Base-by-base conservation (phyloP, 768 basidiomycete genomes). In the Mycena rosella region DNA sequence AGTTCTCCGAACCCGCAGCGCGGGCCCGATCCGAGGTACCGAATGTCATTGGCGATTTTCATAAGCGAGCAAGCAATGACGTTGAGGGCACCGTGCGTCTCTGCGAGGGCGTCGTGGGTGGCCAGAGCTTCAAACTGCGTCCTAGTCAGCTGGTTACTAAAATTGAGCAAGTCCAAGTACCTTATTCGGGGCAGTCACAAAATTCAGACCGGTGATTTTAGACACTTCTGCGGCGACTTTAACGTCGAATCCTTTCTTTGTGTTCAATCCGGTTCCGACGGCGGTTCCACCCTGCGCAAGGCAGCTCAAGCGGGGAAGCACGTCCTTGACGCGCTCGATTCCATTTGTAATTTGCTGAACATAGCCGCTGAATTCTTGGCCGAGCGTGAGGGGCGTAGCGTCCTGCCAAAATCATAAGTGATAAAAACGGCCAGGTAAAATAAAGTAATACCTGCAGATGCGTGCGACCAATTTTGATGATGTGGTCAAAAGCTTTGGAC, bases 1-100 rank as follows among this genome's bases (percentile, higher is more conserved):
- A 99, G 84, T 81, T 99, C 98, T 26, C 98, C 98, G 51, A 99
- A 87, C 62, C 98, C 98, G 75, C 98, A 99, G 48, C 98, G 93
- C 65, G 98, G 98, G 63, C 98, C 98, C 54, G 97, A 99, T 27
- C 91, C 97, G 72, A 99, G 92, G 87, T 93, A 99, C 58, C 98
- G 92, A 77, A 99, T 97, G 76, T 99, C 98, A 78, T 99, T 99
- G 54, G 97, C 97, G 75, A 99, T 98, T 87, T 99, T 99, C 96
- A 98, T 98, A 72, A 98, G 82, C 11, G 96, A 98, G 77, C 93
- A 94, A n/a, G 98, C 98, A 61, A 99, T 80, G 48, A 94, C 93
- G 80, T 99, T 99, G 71, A 99, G 87, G 18, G 96, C 97, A 61
- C 98, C 98, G 65, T 98, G 97, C 13, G 96, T 90, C 82, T 99